Conservation (phyloP, 495 filamentous ascomycete genomes). For the Elaphomyces granulatus region DNA sequence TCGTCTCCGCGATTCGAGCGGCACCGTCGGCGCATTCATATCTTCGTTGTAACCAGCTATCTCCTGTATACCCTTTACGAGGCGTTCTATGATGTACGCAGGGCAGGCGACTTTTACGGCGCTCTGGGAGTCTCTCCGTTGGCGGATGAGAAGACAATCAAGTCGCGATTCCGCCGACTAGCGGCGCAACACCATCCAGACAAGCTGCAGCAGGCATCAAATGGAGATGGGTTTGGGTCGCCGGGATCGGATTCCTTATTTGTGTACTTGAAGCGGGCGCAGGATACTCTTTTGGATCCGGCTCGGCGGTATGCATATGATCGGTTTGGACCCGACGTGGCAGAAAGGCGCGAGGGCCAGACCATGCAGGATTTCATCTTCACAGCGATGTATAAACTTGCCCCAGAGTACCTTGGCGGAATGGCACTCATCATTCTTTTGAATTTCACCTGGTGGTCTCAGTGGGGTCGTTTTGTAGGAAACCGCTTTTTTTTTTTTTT, state of each 20-base stretch:
- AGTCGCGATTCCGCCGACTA: conserved; percentile 72
- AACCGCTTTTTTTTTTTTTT: not conserved
- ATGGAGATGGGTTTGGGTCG: conserved; percentile 10
- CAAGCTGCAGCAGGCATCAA: conserved; percentile 38
- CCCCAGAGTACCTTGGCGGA: conserved; percentile 52
- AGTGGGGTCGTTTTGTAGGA: conserved; percentile 57
- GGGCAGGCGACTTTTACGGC: conserved; percentile 60
- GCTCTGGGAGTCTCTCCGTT: conserved; percentile 51
- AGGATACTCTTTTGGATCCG: conserved; percentile 70
- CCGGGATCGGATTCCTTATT: conserved; percentile 47
- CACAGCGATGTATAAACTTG: conserved; percentile 40
- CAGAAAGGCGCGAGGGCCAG: conserved; percentile 50
- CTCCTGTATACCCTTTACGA: conserved; percentile 91
- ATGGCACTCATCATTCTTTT: conserved; percentile 50
- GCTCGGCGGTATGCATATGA: conserved; percentile 84
- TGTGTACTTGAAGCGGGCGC: conserved; percentile 64
- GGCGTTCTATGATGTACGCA: conserved; percentile 64
- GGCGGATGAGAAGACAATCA: conserved; percentile 60
- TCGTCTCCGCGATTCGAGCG: conserved; percentile 50
- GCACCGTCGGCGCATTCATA: conserved; percentile 69
- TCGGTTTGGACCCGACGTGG: conserved; percentile 68
- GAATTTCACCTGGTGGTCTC: conserved; percentile 63
- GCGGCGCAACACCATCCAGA: conserved; percentile 82
- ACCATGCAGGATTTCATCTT: conserved; percentile 63
- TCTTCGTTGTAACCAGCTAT: conserved; percentile 66